phyloP scores from a whole-genome alignment of 2,329 filamentous ascomycete species.

The Macroventuria anomochaeta region DNA sequence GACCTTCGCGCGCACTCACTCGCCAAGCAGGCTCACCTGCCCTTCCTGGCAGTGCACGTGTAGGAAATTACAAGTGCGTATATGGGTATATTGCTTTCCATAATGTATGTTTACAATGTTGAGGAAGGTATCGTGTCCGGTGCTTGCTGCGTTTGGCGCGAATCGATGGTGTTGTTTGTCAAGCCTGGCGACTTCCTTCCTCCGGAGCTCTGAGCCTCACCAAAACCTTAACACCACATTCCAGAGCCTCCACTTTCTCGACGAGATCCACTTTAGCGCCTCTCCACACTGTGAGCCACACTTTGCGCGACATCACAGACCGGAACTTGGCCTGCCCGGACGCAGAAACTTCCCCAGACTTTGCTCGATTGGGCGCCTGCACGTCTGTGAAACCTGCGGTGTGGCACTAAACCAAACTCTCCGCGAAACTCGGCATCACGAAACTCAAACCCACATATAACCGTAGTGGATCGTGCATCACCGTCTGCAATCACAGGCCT shows the following conservation, averaged over 20 bases:
- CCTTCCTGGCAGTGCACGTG: not conserved
- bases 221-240: not conserved
- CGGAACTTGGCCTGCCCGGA: constrained; percentile 32
- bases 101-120: constrained; percentile 1
- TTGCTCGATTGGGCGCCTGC: constrained; percentile 14
- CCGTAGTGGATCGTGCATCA: constrained; percentile 24
- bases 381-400: constrained; percentile 39
- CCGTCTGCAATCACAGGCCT: constrained; percentile 16
- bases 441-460: constrained; percentile 29
- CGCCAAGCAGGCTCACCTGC: not conserved
- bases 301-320: constrained; percentile 18
- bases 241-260: constrained; percentile 4
- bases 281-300: constrained; percentile 14
- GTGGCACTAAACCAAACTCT: constrained; percentile 38
- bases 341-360: constrained; percentile 25
- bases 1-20: not conserved
- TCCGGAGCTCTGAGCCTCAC: constrained; percentile 1
- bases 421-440: constrained; percentile 26
- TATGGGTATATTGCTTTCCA: not conserved
- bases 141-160: constrained; percentile 7
- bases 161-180: constrained; percentile 1
- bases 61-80: not conserved
- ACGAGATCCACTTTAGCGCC: constrained; percentile 1
- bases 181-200: not conserved
- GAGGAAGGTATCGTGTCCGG: not conserved